Evolutionary conservation across 225 moss, liverwort and hornwort genomes (phyloP), one percentile per base, ranked within the genome.

Genomic region (Rhytidiadelphus loreus): DNA sequence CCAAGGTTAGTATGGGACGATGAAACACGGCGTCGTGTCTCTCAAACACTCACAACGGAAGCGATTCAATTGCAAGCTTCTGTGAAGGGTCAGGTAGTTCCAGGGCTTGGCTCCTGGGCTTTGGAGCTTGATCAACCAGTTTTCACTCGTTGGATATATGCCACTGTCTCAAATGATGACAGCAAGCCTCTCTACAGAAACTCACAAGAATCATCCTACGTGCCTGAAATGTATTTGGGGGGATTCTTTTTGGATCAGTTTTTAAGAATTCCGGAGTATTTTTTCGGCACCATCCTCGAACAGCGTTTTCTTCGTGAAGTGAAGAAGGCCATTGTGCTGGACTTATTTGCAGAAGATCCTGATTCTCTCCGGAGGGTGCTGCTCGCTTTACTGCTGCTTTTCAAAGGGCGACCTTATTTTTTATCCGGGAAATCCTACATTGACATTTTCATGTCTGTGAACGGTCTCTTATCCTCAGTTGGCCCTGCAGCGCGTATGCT

Each of bases 181-280:
- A 90, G 89, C 82, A 93, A 89, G 85, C 91, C 96, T 16, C 86
- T 96, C 79, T 96, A 96, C 77, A 91, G 83, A 50, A 92, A 92
- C 59, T 90, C 92, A 35, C 95, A 85, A 82, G 93, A 96, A 55
- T 90, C 87, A 30, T 82, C 88, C 74, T 99, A 97, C 86, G 96
- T 96, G 25, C 92, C 91, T 37, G 99, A 99, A 88, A 90, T 97
- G 93, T 99, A 96, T 75, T 90, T 99, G 53, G 97, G 99, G 29
- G 99, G 99, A 6, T 97, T 99, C 88, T 99, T 95, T 86, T 87
- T 99, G 88, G 99, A 99, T 88, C 99, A 99, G 71, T 97, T 96
- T 82, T 59, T 99, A 44, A 92, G 99, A 81, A 87, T 93, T 79
- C 97, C 99, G 3, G 94, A 94, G 29, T 99, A 91, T 29, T 92